Evolutionary conservation across 2,329 filamentous ascomycete species (phyloP).

Genomic region (Phaeosphaeriaceae sp.): DNA sequence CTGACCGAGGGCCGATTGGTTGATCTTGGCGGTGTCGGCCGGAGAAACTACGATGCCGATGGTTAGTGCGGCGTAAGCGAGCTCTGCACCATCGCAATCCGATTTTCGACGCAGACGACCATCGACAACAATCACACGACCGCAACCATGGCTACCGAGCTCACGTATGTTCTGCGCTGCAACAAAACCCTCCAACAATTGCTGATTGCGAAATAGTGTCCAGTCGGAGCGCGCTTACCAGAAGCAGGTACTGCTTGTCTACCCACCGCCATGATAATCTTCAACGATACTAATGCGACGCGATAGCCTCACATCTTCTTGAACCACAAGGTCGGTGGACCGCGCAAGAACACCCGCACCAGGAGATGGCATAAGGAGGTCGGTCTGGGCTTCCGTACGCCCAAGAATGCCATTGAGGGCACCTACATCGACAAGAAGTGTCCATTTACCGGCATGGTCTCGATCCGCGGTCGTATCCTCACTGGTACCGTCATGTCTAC

Average conservation of each 20-base stretch:
- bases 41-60: background rate
- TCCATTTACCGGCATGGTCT: conserved; percentile 98
- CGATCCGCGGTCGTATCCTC: conserved; percentile 99
- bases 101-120: conserved; percentile 26
- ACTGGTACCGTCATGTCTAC: conserved; percentile 99
- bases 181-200: conserved; percentile 7
- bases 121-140: conserved; percentile 44
- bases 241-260: conserved; percentile 62
- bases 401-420: conserved; percentile 98
- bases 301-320: conserved; percentile 98
- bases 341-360: conserved; percentile 49
- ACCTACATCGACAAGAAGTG: conserved; percentile 99
- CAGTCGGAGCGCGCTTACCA: conserved; percentile 99
- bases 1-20: conserved; percentile 14
- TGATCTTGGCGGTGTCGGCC: background rate
- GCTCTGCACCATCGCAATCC: conserved; percentile 19
- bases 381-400: conserved; percentile 98
- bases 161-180: conserved; percentile 44
- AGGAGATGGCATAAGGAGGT: conserved; percentile 99
- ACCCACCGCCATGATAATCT: conserved; percentile 15
- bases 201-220: conserved; percentile 73
- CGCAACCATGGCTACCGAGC: conserved; percentile 54
- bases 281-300: conserved; percentile 38
- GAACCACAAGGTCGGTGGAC: conserved; percentile 89
- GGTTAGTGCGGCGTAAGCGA: conserved; percentile 21